A percentile compares a stretch with the other conserved stretches of the same genome.
Evolutionary conservation across 306 rosid species (phyloP).

Genomic region (Sindora glabra): DNA sequence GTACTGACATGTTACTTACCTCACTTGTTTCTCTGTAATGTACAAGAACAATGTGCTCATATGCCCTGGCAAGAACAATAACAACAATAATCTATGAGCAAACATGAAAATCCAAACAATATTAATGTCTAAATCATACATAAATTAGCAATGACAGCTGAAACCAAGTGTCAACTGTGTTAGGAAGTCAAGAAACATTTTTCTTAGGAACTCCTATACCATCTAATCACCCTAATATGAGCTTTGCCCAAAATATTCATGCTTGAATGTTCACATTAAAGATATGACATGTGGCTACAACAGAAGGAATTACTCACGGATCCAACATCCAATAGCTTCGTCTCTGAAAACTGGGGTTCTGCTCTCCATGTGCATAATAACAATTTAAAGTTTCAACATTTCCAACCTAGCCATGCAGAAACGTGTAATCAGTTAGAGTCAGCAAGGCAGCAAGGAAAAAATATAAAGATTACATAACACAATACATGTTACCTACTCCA

Average conservation of each 20-base stretch:
- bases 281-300: too few relatives aligned
- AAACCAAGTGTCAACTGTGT: not conserved
- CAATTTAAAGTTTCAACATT: constrained; percentile 81
- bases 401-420: constrained; percentile 73
- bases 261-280: too few relatives aligned
- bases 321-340: constrained; percentile 97
- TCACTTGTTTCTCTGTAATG: constrained; percentile 81
- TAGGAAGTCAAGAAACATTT: too few relatives aligned
- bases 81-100: constrained; percentile 24
- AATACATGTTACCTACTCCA: constrained; percentile 3
- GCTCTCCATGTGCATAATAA: constrained; percentile 97
- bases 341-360: constrained; percentile 76
- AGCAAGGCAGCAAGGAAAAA: constrained; percentile 13
- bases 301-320: constrained; percentile 88
- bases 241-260: not conserved
- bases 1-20: constrained; percentile 28
- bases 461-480: constrained; percentile 5
- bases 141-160: not conserved
- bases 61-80: constrained; percentile 68
- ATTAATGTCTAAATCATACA: not conserved
- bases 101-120: constrained; percentile 6
- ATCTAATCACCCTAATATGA: too few relatives aligned
- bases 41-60: constrained; percentile 89
- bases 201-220: too few relatives aligned
- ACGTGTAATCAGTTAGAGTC: too few relatives aligned